Conservation (phyloP, 441 rosid species). For the Populus hybrid region DNA sequence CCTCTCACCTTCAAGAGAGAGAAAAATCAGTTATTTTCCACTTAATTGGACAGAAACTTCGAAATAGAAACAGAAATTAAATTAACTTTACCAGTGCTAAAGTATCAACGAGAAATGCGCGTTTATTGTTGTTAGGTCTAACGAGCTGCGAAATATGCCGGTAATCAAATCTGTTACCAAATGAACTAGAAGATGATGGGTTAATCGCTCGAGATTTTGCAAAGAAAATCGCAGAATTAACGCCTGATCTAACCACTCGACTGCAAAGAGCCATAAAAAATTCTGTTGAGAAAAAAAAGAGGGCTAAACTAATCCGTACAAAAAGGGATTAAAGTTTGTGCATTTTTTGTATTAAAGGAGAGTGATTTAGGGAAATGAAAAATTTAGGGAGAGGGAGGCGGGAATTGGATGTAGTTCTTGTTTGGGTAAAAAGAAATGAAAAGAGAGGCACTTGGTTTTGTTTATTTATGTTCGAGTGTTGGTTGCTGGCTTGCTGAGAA, state of each 20-base stretch:
- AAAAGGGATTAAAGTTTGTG: background rate
- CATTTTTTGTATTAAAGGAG: background rate
- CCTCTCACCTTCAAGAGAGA: constrained; percentile 58
- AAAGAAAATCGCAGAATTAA: constrained; percentile 27
- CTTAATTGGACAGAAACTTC: background rate
- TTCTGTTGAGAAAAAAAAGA: background rate
- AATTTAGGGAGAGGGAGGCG: background rate
- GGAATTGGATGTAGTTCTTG: background rate
- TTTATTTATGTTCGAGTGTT: background rate
- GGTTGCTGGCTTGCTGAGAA: background rate
- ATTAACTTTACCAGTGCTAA: constrained; percentile 58
- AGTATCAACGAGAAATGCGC: constrained; percentile 92
- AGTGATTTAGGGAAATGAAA: background rate
- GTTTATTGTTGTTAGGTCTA: constrained; percentile 56
- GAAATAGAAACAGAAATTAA: background rate
- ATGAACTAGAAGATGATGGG: constrained; percentile 20
- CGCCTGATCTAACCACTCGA: constrained; percentile 42
- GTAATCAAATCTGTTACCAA: constrained; percentile 21
- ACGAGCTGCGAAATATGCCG: constrained; percentile 58
- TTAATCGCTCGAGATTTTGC: constrained; percentile 29
- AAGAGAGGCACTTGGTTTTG: background rate
- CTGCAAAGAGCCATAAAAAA: constrained; percentile 46
- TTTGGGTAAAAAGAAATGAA: background rate
- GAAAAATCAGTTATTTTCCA: background rate
- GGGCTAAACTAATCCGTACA: background rate